Percentiles rank a stretch among this genome's conserved stretches.
Evolutionary conservation across 495 filamentous ascomycete genomes (phyloP).

Genomic region (Cercophora sp.): DNA sequence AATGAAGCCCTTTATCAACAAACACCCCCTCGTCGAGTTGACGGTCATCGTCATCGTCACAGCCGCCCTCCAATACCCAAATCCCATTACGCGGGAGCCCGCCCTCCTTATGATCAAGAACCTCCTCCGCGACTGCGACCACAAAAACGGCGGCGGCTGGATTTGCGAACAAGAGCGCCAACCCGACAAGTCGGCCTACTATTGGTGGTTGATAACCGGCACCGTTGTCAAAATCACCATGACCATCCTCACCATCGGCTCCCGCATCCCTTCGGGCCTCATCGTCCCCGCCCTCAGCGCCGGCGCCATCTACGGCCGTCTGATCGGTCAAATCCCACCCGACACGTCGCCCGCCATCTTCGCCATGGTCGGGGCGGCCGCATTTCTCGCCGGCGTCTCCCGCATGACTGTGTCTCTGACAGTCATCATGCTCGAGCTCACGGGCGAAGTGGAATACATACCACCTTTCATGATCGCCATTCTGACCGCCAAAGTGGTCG

Average conservation of each 20-base stretch:
- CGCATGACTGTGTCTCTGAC: slow-evolving; percentile 58
- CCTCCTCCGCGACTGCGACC: slow-evolving; percentile 50
- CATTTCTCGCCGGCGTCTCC: slow-evolving; percentile 55
- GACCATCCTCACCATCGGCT: slow-evolving; percentile 54
- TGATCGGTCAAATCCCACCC: slow-evolving; percentile 47
- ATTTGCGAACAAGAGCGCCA: slow-evolving; percentile 45
- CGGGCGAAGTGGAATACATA: slow-evolving; percentile 47
- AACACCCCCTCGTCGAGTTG: slow-evolving; percentile 51
- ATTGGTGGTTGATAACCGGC: slow-evolving; percentile 50
- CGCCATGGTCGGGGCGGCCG: slow-evolving; percentile 58
- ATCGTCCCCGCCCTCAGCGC: slow-evolving; percentile 58
- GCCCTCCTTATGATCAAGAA: slow-evolving; percentile 53
- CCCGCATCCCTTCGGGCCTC: slow-evolving; percentile 53
- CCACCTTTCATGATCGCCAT: slow-evolving; percentile 59
- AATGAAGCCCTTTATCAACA: slow-evolving; percentile 46
- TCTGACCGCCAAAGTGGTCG: slow-evolving; percentile 55
- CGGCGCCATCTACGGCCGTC: slow-evolving; percentile 53
- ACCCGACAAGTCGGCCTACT: slow-evolving; percentile 33
- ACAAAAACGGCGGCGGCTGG: slow-evolving; percentile 35
- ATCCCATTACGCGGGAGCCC: slow-evolving; percentile 49
- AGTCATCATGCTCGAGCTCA: slow-evolving; percentile 59
- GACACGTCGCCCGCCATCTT: slow-evolving; percentile 49
- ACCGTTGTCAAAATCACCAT: slow-evolving; percentile 50
- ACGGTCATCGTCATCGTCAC: slow-evolving; percentile 51
- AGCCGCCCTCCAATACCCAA: slow-evolving; percentile 51